Base-by-base conservation (phyloP, 2,329 filamentous ascomycete species). In the Aspergillus floridensis region DNA sequence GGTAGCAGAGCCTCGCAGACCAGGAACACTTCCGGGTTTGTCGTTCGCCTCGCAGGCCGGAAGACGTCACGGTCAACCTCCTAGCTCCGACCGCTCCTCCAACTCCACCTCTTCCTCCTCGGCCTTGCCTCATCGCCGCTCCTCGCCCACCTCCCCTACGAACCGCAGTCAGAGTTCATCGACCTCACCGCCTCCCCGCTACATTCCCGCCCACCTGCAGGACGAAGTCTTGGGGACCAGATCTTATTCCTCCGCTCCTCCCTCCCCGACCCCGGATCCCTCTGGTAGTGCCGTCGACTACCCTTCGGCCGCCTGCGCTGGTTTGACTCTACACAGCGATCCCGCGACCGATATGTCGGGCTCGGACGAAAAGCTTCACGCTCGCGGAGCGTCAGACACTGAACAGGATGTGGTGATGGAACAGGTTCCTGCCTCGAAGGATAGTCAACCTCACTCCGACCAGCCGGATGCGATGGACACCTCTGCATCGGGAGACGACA, bases 151-250 rank as follows among this genome's bases (percentile, higher is more conserved):
- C 29, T 69, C 69, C 29, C 65, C 61, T 58, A 65, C 65, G 22
- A 63, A 62, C 55, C 68, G 67, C 60, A 68, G 65, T 58, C 65
- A 64, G 56, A 67, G 65, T 59, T 68, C 70, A 47, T 72, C 73
- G 50, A 59, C 64, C 44, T 72, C 74, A 32, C 67, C 67, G 57
- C 70, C 72, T 53, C 70, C 78, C 48, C 78, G 81, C 60, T 84
- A 81, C 70, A 77, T 86, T 57, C 83, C 83, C 61, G 80, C 82
- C 56, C 83, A 85, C 72, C 74, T 86, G 58, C 82, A 83, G 70
- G 78, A 80, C 71, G 81, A 83, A 70, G 77, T 82, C 56, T 70
- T 74, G 41, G 72, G 70, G 59, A 63, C 68, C 49, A 63, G 63
- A 62, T 67, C 65, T 46, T 77, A 69, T 68, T 63, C 72, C 48